These are phyloP conservation scores for Aspergillus chevalieri DNA, from an alignment of 2,329 filamentous ascomycete species.

Conservation along the genomic window DNA sequence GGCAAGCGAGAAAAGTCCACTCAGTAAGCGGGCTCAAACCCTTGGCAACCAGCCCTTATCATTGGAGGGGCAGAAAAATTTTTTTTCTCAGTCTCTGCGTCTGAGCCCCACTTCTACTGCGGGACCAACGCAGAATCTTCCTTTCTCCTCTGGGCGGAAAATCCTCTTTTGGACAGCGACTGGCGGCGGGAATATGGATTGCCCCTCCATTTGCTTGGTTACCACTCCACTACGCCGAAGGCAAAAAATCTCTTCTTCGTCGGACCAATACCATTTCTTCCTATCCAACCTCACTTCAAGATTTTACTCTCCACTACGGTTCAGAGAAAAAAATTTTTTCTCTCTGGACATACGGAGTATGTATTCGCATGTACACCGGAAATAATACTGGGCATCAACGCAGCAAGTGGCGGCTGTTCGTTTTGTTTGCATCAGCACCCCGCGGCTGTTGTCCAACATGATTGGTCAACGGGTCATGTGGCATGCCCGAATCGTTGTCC, in stretches of 20 bases:
- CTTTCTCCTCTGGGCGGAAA: constrained; percentile 9
- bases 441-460: constrained; percentile 10
- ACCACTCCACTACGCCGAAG: too few species aligned
- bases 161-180: too few species aligned
- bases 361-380: too few species aligned
- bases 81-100: too few species aligned
- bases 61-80: constrained; percentile 22
- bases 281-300: not conserved
- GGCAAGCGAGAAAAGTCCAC: constrained; percentile 36
- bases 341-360: too few species aligned
- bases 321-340: not conserved
- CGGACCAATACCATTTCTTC: not conserved
- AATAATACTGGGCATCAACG: constrained; percentile 33
- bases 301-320: not conserved
- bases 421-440: constrained; percentile 18
- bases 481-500: constrained; percentile 15
- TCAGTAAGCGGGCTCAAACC: constrained; percentile 31
- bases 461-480: constrained; percentile 14
- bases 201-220: too few species aligned
- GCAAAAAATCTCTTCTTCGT: not conserved
- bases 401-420: constrained; percentile 19
- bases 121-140: constrained; percentile 17
- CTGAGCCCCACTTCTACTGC: not conserved
- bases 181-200: too few species aligned
- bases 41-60: constrained; percentile 16